A percentile compares a stretch with the other conserved stretches of the same genome.
Evolutionary conservation across 306 rosid species (phyloP).

Genomic region (Quercus suber): DNA sequence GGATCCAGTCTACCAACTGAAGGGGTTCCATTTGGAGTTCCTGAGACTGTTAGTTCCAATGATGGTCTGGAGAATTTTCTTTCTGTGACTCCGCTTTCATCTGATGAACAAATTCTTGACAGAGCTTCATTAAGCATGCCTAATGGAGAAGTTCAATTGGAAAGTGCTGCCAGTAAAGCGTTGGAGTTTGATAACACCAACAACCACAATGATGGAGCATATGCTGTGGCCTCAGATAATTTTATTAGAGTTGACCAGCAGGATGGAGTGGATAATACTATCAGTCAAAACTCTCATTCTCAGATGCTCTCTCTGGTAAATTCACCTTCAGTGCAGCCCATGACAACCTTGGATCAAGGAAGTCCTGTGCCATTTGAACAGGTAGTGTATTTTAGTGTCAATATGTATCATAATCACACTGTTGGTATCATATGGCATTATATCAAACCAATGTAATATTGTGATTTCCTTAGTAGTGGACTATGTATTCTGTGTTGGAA

Average conservation of each 20-base stretch:
- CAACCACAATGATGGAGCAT: slow-evolving; percentile 20
- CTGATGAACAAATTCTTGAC: slow-evolving; percentile 26
- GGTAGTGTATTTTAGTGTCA: slow-evolving; percentile 18
- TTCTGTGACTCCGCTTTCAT: slow-evolving; percentile 16
- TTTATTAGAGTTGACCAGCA: slow-evolving; percentile 30
- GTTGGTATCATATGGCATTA: neutral
- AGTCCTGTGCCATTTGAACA: slow-evolving; percentile 21
- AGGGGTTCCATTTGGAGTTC: slow-evolving; percentile 20
- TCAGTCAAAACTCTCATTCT: slow-evolving; percentile 23
- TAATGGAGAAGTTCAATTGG: slow-evolving; percentile 20
- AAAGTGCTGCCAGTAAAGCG: slow-evolving; percentile 24
- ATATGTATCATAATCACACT: neutral
- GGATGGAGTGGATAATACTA: slow-evolving; percentile 29
- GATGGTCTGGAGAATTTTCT: slow-evolving; percentile 15
- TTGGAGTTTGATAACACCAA: slow-evolving; percentile 27
- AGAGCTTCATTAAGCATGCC: slow-evolving; percentile 16
- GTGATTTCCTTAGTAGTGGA: neutral
- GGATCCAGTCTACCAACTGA: slow-evolving; percentile 24
- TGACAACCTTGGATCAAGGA: slow-evolving; percentile 14
- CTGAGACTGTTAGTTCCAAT: slow-evolving; percentile 12
- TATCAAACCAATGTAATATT: neutral
- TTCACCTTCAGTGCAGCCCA: slow-evolving; percentile 22
- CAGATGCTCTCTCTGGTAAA: slow-evolving; percentile 30
- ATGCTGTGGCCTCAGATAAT: slow-evolving; percentile 17
- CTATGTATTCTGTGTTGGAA: neutral